Evolutionary conservation across 139 green algal species (phyloP).

Genomic region (Chlamydomonas urium): DNA sequence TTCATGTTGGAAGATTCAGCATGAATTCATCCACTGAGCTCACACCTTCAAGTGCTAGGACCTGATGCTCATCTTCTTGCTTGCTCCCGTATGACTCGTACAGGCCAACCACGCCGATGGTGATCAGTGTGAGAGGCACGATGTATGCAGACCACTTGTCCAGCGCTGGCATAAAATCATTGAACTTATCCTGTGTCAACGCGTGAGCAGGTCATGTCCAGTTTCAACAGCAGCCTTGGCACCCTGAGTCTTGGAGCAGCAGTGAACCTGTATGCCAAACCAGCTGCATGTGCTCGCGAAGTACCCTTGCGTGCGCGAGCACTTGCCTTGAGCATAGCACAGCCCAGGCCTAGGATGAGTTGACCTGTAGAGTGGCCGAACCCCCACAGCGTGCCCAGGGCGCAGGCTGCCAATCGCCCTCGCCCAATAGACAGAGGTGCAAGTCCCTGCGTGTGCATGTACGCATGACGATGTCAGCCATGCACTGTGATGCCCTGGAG

Average conservation of each 20-base stretch:
- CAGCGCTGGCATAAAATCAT: slow-evolving; percentile 73
- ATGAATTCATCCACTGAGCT: too few species aligned
- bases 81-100: slow-evolving; percentile 86
- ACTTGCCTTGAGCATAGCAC: slow-evolving; percentile 79
- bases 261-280: background rate
- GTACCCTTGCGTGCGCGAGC: too few species aligned
- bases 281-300: too few species aligned
- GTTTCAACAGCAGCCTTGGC: too few species aligned
- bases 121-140: slow-evolving; percentile 89
- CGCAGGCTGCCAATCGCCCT: slow-evolving; percentile 57
- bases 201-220: too few species aligned
- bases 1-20: too few species aligned
- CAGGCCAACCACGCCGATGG: slow-evolving; percentile 86
- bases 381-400: slow-evolving; percentile 94
- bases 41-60: too few species aligned
- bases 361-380: slow-evolving; percentile 95
- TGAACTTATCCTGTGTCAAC: slow-evolving; percentile 51
- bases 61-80: too few species aligned
- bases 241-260: background rate
- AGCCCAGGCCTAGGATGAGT: slow-evolving; percentile 90
- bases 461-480: background rate
- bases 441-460: slow-evolving; percentile 64
- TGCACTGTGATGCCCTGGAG: background rate
- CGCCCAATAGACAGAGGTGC: slow-evolving; percentile 93
- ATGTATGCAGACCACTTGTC: slow-evolving; percentile 65